Base-by-base conservation (phyloP, 768 basidiomycete species). In the Antrodiella citrinella region DNA sequence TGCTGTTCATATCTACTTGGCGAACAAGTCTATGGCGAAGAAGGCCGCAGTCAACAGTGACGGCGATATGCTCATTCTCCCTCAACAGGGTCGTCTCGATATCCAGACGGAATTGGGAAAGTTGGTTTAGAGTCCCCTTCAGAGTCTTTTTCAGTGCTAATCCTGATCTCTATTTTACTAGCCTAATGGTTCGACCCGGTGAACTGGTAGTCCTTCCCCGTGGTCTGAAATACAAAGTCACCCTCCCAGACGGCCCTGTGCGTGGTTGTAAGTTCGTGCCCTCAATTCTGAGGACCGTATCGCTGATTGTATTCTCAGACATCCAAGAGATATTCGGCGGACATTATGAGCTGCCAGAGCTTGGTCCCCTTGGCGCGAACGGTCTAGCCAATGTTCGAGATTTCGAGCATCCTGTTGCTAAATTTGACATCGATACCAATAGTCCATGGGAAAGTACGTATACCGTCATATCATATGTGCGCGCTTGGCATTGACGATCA, bases 41-140 rank as follows among this genome's bases (percentile, higher is more conserved):
- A 72, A 68, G 56, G 82, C 81, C 2, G 82, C 81, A 62, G 74
- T 72, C 53, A 78, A 81, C 58, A 78, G 70, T 43, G 81, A 84
- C 54, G 82, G 82, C 4, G 81, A 84, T 62, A 76, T 83, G 69
- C 64, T 84, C 59, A 78, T 86, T 57, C 65, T 84, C 15, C 82
- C 82, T 7, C 76, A 83, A 59, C 72, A 77, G 58, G 82, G 83
- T 4, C 70, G 81, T 11, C 64, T 85, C 54, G 81, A 84, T 59
- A 75, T 86, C 39, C 81, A 82, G 62, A 84, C 82, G 2, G 82
- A 86, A 62, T 76, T 80, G 53, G 82, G 82, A 47, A 78, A 72
- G 81, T 81, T 55, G 55, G 77, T 67, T 15, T 3, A 25, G 2
- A 10, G 10, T 38, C 35, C 18, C 35, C 35, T 18, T 38, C 35